Base-by-base conservation (phyloP, 2,329 filamentous ascomycete genomes). In the Thelonectria olida region DNA sequence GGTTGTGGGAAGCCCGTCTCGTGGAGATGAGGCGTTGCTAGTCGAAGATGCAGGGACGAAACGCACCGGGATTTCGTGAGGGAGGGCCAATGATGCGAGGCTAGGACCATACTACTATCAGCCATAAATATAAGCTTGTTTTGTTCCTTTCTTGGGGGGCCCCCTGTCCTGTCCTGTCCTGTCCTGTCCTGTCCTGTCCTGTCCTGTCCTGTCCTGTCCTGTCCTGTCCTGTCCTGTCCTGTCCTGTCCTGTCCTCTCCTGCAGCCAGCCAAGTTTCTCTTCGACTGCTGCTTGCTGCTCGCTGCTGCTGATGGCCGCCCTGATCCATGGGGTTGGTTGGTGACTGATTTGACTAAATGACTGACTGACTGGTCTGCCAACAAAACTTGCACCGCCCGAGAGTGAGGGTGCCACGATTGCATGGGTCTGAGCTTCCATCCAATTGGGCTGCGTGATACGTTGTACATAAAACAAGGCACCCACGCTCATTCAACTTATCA, bases 71-170 rank as follows among this genome's bases (percentile, higher is more conserved):
- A 7, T 27, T 34, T 17, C 17, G 12, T 36, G 5, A 7, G 5
- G 5, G 15, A 27, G 44, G 9, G 47, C 58, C 58, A 56, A 61
- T 61, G 22, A 52, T 48, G 27, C 15, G 22, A 17, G 25, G 25
- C 36, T 17, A 47, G 31, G 27, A 47, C 41, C 22, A 55, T 36
- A 12, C 31, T 61, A 39, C 38, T 28, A 10, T 31, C 6, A 13
- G 44, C 27, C 34, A 23, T 55, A 49, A 52, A 60, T 44, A 48
- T 61, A 61, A 61, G 58, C 58, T 61, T 61, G 47, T 61, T 61
- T 61, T 56, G 13, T 23, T 22, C 9, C 19, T 17, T 41, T 31
- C 12, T 31, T 7, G 12, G 28, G 28, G 28, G 7, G 7, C 28
- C 7, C 28, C 28, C 38, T 44, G 38, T 9, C 20, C n/a, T n/a